A percentile compares a stretch with the other conserved stretches of the same genome.
phyloP scores from a whole-genome alignment of 306 rosid species.

The Fragaria ananassa region DNA sequence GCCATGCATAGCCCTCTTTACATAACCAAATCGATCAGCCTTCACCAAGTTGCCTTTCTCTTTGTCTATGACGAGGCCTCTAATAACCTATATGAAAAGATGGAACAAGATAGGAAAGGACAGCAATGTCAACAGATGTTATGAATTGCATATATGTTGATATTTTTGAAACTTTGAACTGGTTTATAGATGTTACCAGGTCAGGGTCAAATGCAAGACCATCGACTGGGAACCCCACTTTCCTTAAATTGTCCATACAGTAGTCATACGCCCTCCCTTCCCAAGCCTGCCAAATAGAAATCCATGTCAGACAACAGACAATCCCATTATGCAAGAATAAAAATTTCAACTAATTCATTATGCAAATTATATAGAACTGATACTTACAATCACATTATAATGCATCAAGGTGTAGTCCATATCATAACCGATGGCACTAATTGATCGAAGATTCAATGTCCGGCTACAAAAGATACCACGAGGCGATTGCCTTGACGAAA shows the following conservation, averaged over 20 bases:
- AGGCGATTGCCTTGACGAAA: constrained; percentile 68
- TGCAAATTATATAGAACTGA: constrained; percentile 7
- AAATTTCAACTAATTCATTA: background rate
- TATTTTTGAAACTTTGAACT: constrained; percentile 3
- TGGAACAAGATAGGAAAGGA: background rate
- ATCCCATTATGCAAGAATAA: background rate
- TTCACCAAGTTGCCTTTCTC: constrained; percentile 92
- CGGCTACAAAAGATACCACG: constrained; percentile 94
- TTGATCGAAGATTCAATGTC: constrained; percentile 89
- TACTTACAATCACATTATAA: constrained; percentile 79
- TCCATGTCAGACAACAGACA: constrained; percentile 21
- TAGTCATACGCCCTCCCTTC: constrained; percentile 98
- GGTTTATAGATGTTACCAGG: constrained; percentile 52
- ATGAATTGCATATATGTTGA: constrained; percentile 19
- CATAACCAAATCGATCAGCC: constrained; percentile 94
- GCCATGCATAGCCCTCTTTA: constrained; percentile 97
- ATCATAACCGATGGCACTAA: constrained; percentile 97
- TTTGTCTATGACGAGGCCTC: constrained; percentile 98
- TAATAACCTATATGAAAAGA: constrained; percentile 59
- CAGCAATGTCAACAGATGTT: background rate
- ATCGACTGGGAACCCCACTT: constrained; percentile 85
- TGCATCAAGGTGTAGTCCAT: constrained; percentile 98
- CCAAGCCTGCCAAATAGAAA: constrained; percentile 69
- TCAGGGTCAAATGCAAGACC: constrained; percentile 93
- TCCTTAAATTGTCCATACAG: constrained; percentile 87